phyloP scores from a whole-genome alignment of 108 stramenopile species.

The Cylindrotheca closterium region DNA sequence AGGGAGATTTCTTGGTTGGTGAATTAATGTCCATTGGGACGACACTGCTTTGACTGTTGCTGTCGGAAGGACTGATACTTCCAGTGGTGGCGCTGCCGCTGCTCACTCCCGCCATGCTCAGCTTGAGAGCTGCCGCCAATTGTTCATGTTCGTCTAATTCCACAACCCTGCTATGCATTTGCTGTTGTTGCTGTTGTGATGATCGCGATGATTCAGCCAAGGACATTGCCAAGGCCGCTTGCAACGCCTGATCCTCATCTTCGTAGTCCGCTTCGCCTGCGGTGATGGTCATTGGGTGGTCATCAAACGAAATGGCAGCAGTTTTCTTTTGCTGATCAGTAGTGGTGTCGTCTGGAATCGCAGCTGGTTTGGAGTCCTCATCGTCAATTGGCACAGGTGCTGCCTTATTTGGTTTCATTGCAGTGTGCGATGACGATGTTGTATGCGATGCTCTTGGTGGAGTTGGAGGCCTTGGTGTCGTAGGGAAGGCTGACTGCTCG shows the following conservation, averaged over 20 bases:
- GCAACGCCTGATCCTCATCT: background rate
- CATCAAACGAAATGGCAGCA: background rate
- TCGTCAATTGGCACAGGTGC: background rate
- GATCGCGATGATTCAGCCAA: background rate
- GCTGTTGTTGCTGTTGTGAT: background rate
- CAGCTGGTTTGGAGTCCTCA: background rate
- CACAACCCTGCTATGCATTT: background rate
- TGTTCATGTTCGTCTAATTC: background rate
- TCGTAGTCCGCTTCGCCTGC: background rate
- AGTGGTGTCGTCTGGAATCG: background rate
- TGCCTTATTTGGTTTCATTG: background rate
- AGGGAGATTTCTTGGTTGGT: background rate
- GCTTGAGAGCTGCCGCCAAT: background rate
- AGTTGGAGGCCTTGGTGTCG: background rate
- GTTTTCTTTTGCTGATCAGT: background rate
- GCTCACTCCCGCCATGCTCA: background rate
- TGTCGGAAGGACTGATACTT: background rate
- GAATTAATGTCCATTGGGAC: background rate
- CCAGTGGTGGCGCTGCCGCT: background rate
- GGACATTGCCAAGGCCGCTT: background rate
- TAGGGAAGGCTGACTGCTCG: background rate
- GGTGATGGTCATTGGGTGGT: background rate
- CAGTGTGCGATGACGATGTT: background rate
- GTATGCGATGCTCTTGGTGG: too few relatives aligned
- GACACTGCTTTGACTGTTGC: background rate